Conservation (phyloP, 78 protist species). For the Dictyostelium citrinum region DNA sequence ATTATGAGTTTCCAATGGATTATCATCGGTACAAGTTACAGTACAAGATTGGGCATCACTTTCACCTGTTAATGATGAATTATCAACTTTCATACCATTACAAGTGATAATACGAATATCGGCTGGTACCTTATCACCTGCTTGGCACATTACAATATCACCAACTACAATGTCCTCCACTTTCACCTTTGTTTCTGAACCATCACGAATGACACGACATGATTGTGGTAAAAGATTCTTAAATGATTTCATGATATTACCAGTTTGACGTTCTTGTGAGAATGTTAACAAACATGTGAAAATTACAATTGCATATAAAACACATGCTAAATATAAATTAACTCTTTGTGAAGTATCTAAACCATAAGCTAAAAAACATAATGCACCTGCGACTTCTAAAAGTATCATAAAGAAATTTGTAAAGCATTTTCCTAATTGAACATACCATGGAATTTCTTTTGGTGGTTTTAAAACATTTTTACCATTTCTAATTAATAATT, state of each 20-base stretch:
- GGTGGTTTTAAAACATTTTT: slow-evolving; percentile 71
- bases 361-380: slow-evolving; percentile 63
- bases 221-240: slow-evolving; percentile 81
- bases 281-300: slow-evolving; percentile 90
- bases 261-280: slow-evolving; percentile 88
- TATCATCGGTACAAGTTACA: slow-evolving; percentile 72
- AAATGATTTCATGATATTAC: slow-evolving; percentile 89
- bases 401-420: slow-evolving; percentile 74
- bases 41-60: slow-evolving; percentile 86
- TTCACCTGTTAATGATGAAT: slow-evolving; percentile 96
- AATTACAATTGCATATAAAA: slow-evolving; percentile 90
- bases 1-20: slow-evolving; percentile 85
- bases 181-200: slow-evolving; percentile 32
- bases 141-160: slow-evolving; percentile 75
- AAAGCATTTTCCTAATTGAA: slow-evolving; percentile 40
- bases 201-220: slow-evolving; percentile 86
- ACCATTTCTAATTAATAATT: slow-evolving; percentile 24
- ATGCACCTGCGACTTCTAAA: slow-evolving; percentile 59
- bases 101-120: slow-evolving; percentile 90
- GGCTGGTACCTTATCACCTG: slow-evolving; percentile 90
- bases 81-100: slow-evolving; percentile 85
- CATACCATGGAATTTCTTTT: slow-evolving; percentile 60
- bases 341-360: slow-evolving; percentile 43
- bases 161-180: slow-evolving; percentile 77
- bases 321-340: slow-evolving; percentile 90